Base-by-base conservation (phyloP, 148 eudicot genomes). In the Selenicereus undatus region DNA sequence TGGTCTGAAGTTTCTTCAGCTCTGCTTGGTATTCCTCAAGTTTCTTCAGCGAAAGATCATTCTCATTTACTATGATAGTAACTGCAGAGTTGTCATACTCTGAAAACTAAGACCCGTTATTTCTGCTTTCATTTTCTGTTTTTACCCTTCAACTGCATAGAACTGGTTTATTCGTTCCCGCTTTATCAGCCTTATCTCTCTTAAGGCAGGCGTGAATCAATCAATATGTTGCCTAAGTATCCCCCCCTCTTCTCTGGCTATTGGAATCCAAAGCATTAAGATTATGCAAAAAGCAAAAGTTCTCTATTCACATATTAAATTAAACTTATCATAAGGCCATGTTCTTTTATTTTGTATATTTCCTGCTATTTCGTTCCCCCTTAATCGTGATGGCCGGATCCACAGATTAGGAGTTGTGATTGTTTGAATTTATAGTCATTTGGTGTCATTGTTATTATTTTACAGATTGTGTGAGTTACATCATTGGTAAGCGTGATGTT, bases 11-110 rank as follows among this genome's bases (percentile, higher is more conserved):
- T 81, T 93, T 89, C 84, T 92, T 89, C 60, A 95, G 93, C 87
- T 93, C 93, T 56, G 86, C 84, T 84, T 92, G 97, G 89, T 85
- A 91, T 77, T 95, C 99, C 77, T 95, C 97, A 18, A 95, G 95
- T 75, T 89, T 95, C 82, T 91, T 93, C 27, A 89, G 76, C 39
- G 99, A 95, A 58, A 95, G 93, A 87, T 95, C 99, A 86, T 91
- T 93, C 85, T 92, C 93, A 77, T 95, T 88, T 27, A 92, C 89
- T 32, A 70, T 64, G 76, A 87, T 84, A 64, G 82, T 42, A 72
- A 91, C 79, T 70, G 90, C 88, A 71, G 91, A 87, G 27, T 88
- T 93, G 66, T 87, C 89, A 56, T 86, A 89, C 79, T 93, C 93
- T 66, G 97, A 88, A 64, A 84, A n/a, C n/a, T n/a, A n/a, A n/a